Conservation (phyloP, 2,329 filamentous ascomycete species). For the Ramularia endophylla region DNA sequence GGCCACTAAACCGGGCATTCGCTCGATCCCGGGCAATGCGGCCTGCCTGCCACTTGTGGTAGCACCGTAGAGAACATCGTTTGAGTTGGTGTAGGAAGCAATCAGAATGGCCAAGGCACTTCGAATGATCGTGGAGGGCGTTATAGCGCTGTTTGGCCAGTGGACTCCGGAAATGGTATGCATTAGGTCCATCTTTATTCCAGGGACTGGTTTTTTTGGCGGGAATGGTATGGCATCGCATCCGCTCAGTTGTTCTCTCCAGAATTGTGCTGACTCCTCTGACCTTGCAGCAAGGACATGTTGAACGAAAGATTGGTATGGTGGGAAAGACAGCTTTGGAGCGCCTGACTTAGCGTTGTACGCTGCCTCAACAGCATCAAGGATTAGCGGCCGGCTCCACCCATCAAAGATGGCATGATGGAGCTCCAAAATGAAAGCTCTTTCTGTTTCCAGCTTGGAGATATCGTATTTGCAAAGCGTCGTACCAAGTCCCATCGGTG, state of each 20-base stretch:
- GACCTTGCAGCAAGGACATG: conserved; percentile 24
- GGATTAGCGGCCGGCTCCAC: conserved; percentile 33
- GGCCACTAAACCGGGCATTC: conserved; percentile 30
- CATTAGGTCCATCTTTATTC: conserved; percentile 17
- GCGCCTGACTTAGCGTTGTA: neutral
- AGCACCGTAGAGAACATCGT: conserved; percentile 8
- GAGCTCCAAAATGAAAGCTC: conserved; percentile 12
- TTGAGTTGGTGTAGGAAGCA: conserved; percentile 2
- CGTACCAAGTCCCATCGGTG: too few species aligned
- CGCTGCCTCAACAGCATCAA: conserved; percentile 23
- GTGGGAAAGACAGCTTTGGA: neutral
- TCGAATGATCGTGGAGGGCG: neutral
- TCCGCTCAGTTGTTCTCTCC: conserved; percentile 28
- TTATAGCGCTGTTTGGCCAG: conserved; percentile 12
- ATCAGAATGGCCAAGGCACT: conserved; percentile 10
- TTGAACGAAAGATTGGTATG: conserved; percentile 30
- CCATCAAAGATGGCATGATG: conserved; percentile 40
- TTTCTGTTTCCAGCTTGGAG: neutral
- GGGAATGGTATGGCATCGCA: conserved; percentile 32
- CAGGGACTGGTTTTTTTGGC: conserved; percentile 21
- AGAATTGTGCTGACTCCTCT: conserved; percentile 27
- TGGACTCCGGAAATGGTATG: conserved; percentile 8
- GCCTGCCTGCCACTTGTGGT: conserved; percentile 8
- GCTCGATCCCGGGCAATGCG: conserved; percentile 6
- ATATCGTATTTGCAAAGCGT: too few species aligned